Conservation (phyloP, 345 rosid genomes). For the Viola odorata region DNA sequence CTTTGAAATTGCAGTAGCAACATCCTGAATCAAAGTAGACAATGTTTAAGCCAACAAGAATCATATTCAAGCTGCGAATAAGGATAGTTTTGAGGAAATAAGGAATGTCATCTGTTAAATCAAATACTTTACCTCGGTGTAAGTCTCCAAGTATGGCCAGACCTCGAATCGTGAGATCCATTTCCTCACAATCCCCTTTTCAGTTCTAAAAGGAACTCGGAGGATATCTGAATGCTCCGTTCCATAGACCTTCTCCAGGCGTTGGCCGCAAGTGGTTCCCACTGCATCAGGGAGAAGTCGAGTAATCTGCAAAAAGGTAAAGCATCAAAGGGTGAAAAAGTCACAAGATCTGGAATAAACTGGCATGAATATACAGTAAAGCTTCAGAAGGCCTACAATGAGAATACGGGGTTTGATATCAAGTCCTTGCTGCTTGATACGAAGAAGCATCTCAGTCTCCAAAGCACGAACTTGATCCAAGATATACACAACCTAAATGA, state of each 20-base stretch:
- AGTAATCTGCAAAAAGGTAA: slow-evolving; percentile 48
- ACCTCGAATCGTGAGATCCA: slow-evolving; percentile 98
- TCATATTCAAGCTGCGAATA: background rate
- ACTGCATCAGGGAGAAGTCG: slow-evolving; percentile 88
- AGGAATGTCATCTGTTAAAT: background rate
- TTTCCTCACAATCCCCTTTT: slow-evolving; percentile 67
- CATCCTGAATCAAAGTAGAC: slow-evolving; percentile 45
- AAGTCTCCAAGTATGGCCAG: slow-evolving; percentile 92
- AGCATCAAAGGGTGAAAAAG: slow-evolving; percentile 7
- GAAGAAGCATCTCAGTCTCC: slow-evolving; percentile 83
- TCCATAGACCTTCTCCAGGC: slow-evolving; percentile 78
- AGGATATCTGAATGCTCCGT: slow-evolving; percentile 75
- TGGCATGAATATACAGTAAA: background rate
- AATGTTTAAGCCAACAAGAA: background rate
- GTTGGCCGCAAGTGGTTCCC: slow-evolving; percentile 91
- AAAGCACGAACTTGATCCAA: slow-evolving; percentile 97
- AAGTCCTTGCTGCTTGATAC: slow-evolving; percentile 88
- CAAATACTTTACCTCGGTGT: slow-evolving; percentile 55
- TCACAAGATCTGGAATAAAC: background rate
- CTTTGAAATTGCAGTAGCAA: slow-evolving; percentile 62
- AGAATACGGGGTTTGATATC: slow-evolving; percentile 79
- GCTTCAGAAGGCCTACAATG: slow-evolving; percentile 41
- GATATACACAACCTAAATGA: slow-evolving; percentile 73
- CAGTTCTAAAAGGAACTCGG: slow-evolving; percentile 77
- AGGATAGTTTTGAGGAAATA: background rate